phyloP scores from a whole-genome alignment of 495 filamentous ascomycete species.

The Talaromyces proteolyticus region DNA sequence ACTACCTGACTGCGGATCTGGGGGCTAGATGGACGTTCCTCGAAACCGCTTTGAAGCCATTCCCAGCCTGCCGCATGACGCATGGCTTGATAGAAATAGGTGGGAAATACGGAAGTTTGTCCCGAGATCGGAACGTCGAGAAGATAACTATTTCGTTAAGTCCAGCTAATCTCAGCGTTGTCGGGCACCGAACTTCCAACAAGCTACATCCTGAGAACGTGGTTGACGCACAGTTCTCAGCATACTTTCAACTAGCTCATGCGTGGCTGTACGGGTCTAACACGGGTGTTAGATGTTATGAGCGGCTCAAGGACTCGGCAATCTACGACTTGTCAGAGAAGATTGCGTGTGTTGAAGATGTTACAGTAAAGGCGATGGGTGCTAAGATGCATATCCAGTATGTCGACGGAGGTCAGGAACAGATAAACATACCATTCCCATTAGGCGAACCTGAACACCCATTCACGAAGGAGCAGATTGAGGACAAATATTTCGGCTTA shows the following conservation, averaged over 20 bases:
- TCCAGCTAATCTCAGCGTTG: conserved; percentile 2
- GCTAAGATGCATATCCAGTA: neutral
- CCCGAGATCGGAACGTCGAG: neutral
- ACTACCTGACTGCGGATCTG: neutral
- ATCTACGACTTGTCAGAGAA: conserved; percentile 1
- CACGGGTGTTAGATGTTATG: neutral
- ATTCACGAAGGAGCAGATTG: conserved; percentile 2
- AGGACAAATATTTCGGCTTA: conserved; percentile 1
- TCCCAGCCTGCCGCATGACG: neutral
- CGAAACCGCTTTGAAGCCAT: neutral
- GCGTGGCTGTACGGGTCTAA: conserved; percentile 1
- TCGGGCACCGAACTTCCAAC: neutral
- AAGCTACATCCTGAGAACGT: neutral
- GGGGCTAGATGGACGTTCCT: conserved; percentile 1
- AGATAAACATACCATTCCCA: conserved; percentile 1
- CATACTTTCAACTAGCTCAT: conserved; percentile 1
- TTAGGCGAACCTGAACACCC: neutral
- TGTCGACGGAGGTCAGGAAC: neutral
- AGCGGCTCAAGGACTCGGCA: neutral
- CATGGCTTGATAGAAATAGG: conserved; percentile 1
- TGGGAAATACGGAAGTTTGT: neutral
- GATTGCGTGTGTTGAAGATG: neutral
- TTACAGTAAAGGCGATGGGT: neutral
- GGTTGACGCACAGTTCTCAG: neutral
- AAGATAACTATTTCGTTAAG: conserved; percentile 1